Conservation (phyloP, 2,329 filamentous ascomycete species). For the Laburnicola sp. region DNA sequence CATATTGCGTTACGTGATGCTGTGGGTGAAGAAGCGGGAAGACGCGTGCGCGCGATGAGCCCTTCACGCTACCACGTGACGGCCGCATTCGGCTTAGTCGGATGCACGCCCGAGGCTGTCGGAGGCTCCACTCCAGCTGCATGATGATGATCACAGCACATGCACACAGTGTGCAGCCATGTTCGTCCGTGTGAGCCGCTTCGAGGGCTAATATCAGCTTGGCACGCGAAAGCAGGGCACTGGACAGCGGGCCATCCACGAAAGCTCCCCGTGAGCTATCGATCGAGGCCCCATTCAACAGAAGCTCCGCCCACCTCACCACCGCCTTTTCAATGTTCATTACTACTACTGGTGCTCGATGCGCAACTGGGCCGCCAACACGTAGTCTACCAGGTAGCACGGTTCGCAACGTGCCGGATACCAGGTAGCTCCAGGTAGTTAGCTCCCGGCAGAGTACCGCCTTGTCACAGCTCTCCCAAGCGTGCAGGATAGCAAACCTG, state of each 20-base stretch:
- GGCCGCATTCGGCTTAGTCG: neutral
- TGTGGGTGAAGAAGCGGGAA: conserved; percentile 14
- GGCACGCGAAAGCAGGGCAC: conserved; percentile 32
- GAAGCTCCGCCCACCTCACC: conserved; percentile 27
- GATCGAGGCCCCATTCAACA: conserved; percentile 19
- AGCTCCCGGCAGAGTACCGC: conserved; percentile 5
- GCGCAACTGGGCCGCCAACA: conserved; percentile 16
- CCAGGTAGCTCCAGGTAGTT: conserved; percentile 2
- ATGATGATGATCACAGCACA: conserved; percentile 28
- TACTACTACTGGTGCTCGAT: conserved; percentile 4
- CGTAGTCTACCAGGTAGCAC: neutral
- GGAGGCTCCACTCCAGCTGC: conserved; percentile 6
- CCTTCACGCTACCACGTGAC: conserved; percentile 22
- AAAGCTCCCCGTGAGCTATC: conserved; percentile 13
- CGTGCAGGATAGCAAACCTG: conserved; percentile 1
- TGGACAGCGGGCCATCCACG: conserved; percentile 13
- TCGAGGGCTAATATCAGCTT: conserved; percentile 19
- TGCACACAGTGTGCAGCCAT: conserved; percentile 19
- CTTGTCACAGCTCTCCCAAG: neutral
- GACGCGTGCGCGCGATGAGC: conserved; percentile 23
- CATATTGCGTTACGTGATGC: conserved; percentile 24
- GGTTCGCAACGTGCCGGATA: conserved; percentile 2
- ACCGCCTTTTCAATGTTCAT: conserved; percentile 23
- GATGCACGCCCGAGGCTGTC: neutral
- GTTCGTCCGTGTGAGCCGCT: conserved; percentile 33